These are phyloP conservation scores for Claviceps africana DNA, from an alignment of 2,329 filamentous ascomycete genomes.

Conservation along the genomic window DNA sequence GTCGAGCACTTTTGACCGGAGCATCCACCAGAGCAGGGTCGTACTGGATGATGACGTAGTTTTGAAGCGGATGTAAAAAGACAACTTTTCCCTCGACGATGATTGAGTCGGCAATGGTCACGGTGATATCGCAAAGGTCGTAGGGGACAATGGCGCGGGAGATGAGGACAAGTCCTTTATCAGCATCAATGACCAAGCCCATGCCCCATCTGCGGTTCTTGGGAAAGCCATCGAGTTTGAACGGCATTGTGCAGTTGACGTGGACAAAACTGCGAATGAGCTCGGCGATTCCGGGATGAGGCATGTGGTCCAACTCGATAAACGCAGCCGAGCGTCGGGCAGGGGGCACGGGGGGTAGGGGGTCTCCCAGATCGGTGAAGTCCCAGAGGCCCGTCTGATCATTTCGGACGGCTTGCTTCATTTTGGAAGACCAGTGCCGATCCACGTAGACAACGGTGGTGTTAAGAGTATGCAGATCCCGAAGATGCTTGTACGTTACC, in stretches of 20 bases:
- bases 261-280: slow-evolving; percentile 91
- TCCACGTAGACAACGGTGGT: slow-evolving; percentile 88
- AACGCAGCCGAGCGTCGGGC: slow-evolving; percentile 73
- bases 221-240: slow-evolving; percentile 96
- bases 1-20: slow-evolving; percentile 75
- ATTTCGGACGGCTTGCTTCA: slow-evolving; percentile 84
- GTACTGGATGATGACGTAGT: slow-evolving; percentile 92
- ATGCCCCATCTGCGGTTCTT: slow-evolving; percentile 90
- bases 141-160: slow-evolving; percentile 91
- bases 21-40: slow-evolving; percentile 88
- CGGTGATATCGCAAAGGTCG: slow-evolving; percentile 87
- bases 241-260: slow-evolving; percentile 80
- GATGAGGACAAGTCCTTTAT: slow-evolving; percentile 87
- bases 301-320: slow-evolving; percentile 78
- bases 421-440: slow-evolving; percentile 89
- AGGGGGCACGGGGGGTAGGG: slow-evolving; percentile 60
- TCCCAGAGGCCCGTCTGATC: slow-evolving; percentile 88
- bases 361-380: slow-evolving; percentile 70
- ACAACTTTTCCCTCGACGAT: slow-evolving; percentile 88
- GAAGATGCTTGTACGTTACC: slow-evolving; percentile 87
- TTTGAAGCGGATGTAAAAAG: slow-evolving; percentile 92
- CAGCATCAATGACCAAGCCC: slow-evolving; percentile 92
- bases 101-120: slow-evolving; percentile 94
- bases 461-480: slow-evolving; percentile 86
- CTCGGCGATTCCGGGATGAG: slow-evolving; percentile 79